These are phyloP conservation scores for Adansonia gregorii DNA, from an alignment of 441 rosid species.

Conservation along the genomic window DNA sequence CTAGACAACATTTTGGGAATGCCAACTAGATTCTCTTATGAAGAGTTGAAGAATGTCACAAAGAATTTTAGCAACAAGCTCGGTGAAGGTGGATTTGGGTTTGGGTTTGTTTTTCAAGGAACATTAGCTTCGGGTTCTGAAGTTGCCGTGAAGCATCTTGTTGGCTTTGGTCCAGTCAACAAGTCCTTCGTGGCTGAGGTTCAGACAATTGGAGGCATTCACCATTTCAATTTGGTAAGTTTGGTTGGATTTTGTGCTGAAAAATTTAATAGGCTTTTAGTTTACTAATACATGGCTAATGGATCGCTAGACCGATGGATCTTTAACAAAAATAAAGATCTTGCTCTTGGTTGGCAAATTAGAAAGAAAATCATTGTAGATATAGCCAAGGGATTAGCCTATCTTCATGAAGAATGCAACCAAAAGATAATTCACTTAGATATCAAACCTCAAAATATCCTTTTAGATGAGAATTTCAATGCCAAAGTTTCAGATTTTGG, in stretches of 20 bases:
- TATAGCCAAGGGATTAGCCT: constrained; percentile 25
- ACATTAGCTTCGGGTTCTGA: constrained; percentile 24
- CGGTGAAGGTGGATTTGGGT: constrained; percentile 45
- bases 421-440: constrained; percentile 37
- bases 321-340: neutral
- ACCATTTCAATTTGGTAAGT: constrained; percentile 36
- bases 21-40: constrained; percentile 31
- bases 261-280: constrained; percentile 32
- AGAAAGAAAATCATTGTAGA: constrained; percentile 24
- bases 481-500: constrained; percentile 47
- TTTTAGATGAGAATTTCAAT: constrained; percentile 36
- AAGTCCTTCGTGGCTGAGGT: constrained; percentile 34
- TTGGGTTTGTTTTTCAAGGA: constrained; percentile 39
- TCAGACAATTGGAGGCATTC: constrained; percentile 21
- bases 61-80: constrained; percentile 32
- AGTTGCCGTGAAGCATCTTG: constrained; percentile 35
- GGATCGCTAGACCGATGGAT: constrained; percentile 41
- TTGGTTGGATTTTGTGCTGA: constrained; percentile 34
- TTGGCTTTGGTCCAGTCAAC: constrained; percentile 33
- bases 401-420: constrained; percentile 24
- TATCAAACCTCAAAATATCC: constrained; percentile 30
- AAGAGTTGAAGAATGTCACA: constrained; percentile 31
- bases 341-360: constrained; percentile 33
- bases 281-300: constrained; percentile 37
- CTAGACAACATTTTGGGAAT: constrained; percentile 15